Evolutionary conservation across 202 grass and related monocot genomes (phyloP).

Genomic region (Panicum virgatum): DNA sequence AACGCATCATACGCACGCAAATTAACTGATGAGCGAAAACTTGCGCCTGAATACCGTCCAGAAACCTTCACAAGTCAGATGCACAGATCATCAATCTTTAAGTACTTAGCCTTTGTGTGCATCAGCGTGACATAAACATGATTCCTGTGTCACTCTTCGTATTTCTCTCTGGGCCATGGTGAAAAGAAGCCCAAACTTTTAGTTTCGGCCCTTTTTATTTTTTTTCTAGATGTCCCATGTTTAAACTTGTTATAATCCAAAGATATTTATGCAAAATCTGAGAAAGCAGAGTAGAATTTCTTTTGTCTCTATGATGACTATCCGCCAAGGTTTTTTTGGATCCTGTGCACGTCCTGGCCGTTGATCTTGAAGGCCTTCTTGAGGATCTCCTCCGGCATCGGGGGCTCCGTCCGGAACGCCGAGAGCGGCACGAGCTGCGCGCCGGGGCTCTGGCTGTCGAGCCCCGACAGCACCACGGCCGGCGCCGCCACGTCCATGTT

Average conservation of each 20-base stretch:
- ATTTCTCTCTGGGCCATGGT: background rate
- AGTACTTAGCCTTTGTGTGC: background rate
- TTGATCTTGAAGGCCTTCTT: slow-evolving; percentile 58
- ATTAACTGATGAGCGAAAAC: background rate
- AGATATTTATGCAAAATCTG: background rate
- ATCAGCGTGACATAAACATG: slow-evolving; percentile 33
- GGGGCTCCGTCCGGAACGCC: slow-evolving; percentile 53
- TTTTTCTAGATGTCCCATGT: background rate
- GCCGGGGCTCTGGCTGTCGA: slow-evolving; percentile 70
- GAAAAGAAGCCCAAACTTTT: background rate
- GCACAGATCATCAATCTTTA: background rate
- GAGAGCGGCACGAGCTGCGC: slow-evolving; percentile 52
- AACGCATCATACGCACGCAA: background rate
- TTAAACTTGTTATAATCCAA: background rate
- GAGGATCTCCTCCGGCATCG: slow-evolving; percentile 51
- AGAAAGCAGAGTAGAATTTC: too few species aligned
- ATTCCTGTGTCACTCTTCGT: background rate
- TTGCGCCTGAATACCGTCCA: background rate
- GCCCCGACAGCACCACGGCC: slow-evolving; percentile 55
- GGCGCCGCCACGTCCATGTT: slow-evolving; percentile 41
- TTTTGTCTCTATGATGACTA: too few species aligned
- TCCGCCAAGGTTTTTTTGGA: slow-evolving; percentile 54
- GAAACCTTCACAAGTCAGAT: background rate
- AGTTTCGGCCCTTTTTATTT: background rate
- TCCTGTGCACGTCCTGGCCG: slow-evolving; percentile 53